Conservation (phyloP, 2,329 filamentous ascomycete genomes). For the Pseudohalonectria lignicola region DNA sequence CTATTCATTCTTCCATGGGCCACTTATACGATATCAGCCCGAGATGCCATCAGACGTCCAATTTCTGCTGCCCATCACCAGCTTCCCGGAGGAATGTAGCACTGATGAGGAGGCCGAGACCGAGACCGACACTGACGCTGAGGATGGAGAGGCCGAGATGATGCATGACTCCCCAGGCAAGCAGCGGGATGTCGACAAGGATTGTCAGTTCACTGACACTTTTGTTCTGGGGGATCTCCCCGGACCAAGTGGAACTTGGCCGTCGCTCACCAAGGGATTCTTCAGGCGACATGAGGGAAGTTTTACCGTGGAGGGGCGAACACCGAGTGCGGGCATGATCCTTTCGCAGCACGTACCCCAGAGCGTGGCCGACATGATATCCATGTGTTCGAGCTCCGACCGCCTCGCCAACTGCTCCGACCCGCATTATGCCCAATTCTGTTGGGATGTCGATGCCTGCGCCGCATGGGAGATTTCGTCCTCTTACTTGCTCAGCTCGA, state of each 20-base stretch:
- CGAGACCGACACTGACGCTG: background rate
- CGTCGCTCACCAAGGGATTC: slow-evolving; percentile 15
- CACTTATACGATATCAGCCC: too few relatives aligned
- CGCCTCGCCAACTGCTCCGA: slow-evolving; percentile 14
- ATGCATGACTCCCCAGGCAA: background rate
- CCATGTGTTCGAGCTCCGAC: slow-evolving; percentile 10
- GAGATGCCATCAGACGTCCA: too few relatives aligned
- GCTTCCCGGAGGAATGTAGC: too few relatives aligned
- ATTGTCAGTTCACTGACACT: background rate
- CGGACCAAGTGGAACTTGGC: slow-evolving; percentile 3
- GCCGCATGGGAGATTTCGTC: slow-evolving; percentile 33
- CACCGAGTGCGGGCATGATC: slow-evolving; percentile 21
- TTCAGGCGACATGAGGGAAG: slow-evolving; percentile 25
- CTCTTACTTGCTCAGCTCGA: slow-evolving; percentile 18
- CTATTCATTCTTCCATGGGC: slow-evolving; percentile 7
- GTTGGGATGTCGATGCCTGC: slow-evolving; percentile 24
- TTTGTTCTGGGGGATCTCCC: background rate
- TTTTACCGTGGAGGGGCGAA: slow-evolving; percentile 31
- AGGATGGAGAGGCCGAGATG: too few relatives aligned
- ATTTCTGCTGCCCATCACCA: too few relatives aligned
- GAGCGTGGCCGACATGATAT: slow-evolving; percentile 18
- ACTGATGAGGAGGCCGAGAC: too few relatives aligned
- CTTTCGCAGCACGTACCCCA: slow-evolving; percentile 19
- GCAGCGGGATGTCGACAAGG: background rate
- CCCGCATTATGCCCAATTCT: slow-evolving; percentile 16